phyloP scores from a whole-genome alignment of 768 basidiomycete genomes.

The Xerocomellus intermedius region DNA sequence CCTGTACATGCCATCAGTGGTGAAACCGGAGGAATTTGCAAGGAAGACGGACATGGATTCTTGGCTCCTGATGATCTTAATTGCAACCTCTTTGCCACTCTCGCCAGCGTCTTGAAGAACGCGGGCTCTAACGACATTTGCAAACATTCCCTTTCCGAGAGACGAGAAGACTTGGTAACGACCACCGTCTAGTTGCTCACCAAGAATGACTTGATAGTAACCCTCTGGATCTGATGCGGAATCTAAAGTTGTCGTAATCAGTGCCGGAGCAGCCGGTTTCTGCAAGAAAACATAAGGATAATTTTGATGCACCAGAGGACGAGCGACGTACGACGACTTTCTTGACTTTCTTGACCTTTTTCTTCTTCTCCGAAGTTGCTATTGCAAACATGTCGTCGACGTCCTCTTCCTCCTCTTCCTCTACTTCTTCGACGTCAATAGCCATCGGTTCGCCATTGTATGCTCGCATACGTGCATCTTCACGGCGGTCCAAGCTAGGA shows the following conservation, averaged over 20 bases:
- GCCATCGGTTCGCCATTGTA: conserved; percentile 37
- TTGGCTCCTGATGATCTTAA: conserved; percentile 94
- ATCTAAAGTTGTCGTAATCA: conserved; percentile 80
- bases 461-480: conserved; percentile 76
- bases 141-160: conserved; percentile 99
- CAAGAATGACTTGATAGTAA: conserved; percentile 91
- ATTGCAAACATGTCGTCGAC: conserved; percentile 96
- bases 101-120: conserved; percentile 64
- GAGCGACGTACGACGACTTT: conserved; percentile 48
- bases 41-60: conserved; percentile 82
- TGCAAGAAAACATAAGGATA: conserved; percentile 23
- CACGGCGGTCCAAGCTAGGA: conserved; percentile 74
- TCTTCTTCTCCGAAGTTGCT: conserved; percentile 45
- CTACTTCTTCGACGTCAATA: conserved; percentile 47
- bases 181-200: conserved; percentile 89
- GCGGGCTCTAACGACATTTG: conserved; percentile 90
- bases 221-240: conserved; percentile 93
- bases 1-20: conserved; percentile 45
- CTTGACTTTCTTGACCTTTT: conserved; percentile 56
- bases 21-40: neutral
- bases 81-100: conserved; percentile 79
- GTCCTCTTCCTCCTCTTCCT: conserved; percentile 75
- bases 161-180: conserved; percentile 93
- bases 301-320: neutral
- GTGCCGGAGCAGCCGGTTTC: conserved; percentile 54